Evolutionary conservation across 1,284 basidiomycete genomes (phyloP).

Genomic region (Heliocybe sulcata): DNA sequence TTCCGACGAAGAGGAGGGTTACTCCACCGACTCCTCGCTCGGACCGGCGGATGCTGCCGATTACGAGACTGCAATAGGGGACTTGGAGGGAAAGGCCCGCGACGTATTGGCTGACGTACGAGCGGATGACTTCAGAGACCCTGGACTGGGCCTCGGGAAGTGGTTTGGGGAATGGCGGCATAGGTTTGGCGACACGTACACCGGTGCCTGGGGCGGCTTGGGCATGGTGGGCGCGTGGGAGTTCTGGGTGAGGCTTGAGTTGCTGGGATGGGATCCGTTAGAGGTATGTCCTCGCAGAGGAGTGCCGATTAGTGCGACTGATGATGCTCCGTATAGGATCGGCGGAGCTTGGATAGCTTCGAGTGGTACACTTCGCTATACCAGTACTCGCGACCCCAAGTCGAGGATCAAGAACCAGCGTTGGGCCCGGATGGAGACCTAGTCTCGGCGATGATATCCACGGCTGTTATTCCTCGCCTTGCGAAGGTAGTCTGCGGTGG

Average conservation of each 20-base stretch:
- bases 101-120: conserved; percentile 78
- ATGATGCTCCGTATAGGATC: conserved; percentile 31
- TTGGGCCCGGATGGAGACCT: conserved; percentile 83
- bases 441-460: conserved; percentile 83
- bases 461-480: conserved; percentile 73
- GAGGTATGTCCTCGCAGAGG: conserved; percentile 41
- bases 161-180: conserved; percentile 81
- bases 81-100: conserved; percentile 44
- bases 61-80: conserved; percentile 57
- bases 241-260: conserved; percentile 88
- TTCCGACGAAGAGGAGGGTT: conserved; percentile 68
- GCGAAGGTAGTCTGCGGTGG: conserved; percentile 66
- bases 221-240: conserved; percentile 92
- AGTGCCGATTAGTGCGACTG: too few species aligned
- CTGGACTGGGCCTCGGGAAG: conserved; percentile 59
- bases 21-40: conserved; percentile 79
- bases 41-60: conserved; percentile 60
- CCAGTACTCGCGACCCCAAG: conserved; percentile 63
- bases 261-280: conserved; percentile 83
- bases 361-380: conserved; percentile 78
- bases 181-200: conserved; percentile 76
- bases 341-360: conserved; percentile 68
- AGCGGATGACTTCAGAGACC: conserved; percentile 81
- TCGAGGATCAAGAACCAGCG: conserved; percentile 41
- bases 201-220: conserved; percentile 84